Conservation (phyloP, 2,329 filamentous ascomycete species). For the Alternaria gaisen region DNA sequence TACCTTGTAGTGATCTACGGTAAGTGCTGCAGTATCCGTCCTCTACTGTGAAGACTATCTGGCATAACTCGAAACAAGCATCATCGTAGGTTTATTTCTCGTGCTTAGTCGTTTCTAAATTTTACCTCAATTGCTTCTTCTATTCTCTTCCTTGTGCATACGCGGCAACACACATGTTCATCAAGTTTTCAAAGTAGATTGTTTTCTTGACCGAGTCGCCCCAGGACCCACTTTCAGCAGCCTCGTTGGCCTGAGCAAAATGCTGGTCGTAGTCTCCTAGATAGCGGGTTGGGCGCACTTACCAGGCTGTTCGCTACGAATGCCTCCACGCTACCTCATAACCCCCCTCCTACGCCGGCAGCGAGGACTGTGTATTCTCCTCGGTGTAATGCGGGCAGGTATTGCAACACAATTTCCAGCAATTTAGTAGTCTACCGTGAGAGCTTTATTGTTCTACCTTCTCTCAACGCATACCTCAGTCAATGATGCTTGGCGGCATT, state of each 20-base stretch:
- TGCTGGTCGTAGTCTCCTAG: background rate
- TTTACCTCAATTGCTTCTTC: background rate
- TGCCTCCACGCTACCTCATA: constrained; percentile 1
- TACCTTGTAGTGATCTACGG: background rate
- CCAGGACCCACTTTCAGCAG: background rate
- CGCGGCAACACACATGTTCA: background rate
- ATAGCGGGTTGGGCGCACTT: background rate
- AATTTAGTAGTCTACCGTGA: background rate
- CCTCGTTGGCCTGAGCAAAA: background rate
- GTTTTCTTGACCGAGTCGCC: background rate
- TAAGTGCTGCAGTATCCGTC: background rate
- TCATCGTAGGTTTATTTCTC: background rate
- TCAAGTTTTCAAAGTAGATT: background rate
- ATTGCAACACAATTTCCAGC: background rate
- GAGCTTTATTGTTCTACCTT: background rate
- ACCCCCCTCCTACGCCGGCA: background rate
- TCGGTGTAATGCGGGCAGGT: background rate
- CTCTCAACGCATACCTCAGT: background rate
- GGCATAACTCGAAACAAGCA: background rate
- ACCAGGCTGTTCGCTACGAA: background rate
- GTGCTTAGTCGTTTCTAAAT: background rate
- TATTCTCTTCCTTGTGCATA: background rate
- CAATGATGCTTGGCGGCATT: background rate
- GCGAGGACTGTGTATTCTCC: background rate
- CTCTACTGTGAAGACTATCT: background rate